Percentiles rank a stretch among this genome's conserved stretches.
Evolutionary conservation across 345 rosid species (phyloP).

Genomic region (Rhodamnia rubescens): DNA sequence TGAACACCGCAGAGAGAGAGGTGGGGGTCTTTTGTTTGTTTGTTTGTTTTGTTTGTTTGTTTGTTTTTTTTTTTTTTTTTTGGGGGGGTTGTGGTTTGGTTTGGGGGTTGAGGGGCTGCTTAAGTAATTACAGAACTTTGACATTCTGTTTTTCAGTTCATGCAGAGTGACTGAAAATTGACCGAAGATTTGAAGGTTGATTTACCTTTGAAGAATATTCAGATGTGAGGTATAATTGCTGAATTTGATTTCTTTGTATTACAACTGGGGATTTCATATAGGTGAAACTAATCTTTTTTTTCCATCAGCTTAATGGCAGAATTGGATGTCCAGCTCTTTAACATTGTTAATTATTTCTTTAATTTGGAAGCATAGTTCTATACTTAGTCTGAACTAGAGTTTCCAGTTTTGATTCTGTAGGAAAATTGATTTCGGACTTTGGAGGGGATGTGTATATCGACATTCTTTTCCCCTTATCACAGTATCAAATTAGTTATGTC

Average conservation of each 20-base stretch:
- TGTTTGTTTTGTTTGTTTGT: no score
- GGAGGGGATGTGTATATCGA: neutral
- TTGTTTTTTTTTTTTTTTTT: no score
- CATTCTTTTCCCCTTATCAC: neutral
- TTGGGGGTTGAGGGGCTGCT: neutral
- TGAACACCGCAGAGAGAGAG: neutral
- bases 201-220: conserved; percentile 2
- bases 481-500: neutral
- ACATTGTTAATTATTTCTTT: neutral
- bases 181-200: conserved; percentile 1
- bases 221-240: neutral
- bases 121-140: neutral
- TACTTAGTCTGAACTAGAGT: neutral
- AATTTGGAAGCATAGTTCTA: neutral
- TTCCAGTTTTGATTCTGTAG: neutral
- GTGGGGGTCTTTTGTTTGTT: neutral
- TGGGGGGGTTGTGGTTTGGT: no score
- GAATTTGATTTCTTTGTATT: neutral
- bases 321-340: neutral
- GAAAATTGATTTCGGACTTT: neutral
- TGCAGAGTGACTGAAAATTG: conserved; percentile 1
- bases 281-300: neutral
- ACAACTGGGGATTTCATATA: neutral
- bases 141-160: neutral
- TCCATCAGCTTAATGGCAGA: neutral